Percentiles rank a stretch among this genome's conserved stretches.
phyloP scores from a whole-genome alignment of 2,329 filamentous ascomycete species.

The Paraconiothyrium sp. region DNA sequence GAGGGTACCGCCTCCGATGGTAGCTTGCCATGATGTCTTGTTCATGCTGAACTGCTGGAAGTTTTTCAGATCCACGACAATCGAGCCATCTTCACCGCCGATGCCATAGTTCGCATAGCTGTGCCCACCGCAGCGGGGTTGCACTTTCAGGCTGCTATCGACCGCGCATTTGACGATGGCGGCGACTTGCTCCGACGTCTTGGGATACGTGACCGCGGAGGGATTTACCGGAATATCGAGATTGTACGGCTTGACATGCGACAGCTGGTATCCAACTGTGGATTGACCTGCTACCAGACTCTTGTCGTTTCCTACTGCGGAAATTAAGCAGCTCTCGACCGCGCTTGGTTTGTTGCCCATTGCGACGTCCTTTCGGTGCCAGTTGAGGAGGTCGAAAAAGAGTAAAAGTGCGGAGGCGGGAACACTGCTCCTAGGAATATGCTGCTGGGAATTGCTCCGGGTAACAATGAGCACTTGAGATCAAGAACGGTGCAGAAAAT shows the following conservation, averaged over 20 bases:
- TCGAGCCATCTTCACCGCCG: constrained; percentile 57
- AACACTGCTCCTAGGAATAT: not conserved
- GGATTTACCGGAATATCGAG: constrained; percentile 54
- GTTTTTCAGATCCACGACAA: constrained; percentile 61
- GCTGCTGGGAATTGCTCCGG: not conserved
- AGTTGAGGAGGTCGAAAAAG: not conserved
- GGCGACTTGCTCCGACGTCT: constrained; percentile 62
- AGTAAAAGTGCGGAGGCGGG: not conserved
- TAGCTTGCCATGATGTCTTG: constrained; percentile 54
- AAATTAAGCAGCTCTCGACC: constrained; percentile 39
- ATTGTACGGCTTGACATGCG: constrained; percentile 50
- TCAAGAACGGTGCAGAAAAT: too few species aligned
- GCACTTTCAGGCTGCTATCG: constrained; percentile 62
- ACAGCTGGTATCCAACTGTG: constrained; percentile 39
- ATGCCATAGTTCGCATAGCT: constrained; percentile 65
- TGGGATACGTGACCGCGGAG: constrained; percentile 65
- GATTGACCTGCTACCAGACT: constrained; percentile 34
- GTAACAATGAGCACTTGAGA: not conserved
- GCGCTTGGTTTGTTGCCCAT: constrained; percentile 46
- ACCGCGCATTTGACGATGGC: constrained; percentile 67
- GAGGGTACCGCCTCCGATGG: constrained; percentile 60
- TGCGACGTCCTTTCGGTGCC: not conserved
- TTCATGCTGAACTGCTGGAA: constrained; percentile 60
- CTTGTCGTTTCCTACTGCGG: constrained; percentile 38
- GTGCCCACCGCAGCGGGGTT: constrained; percentile 71